phyloP scores from a whole-genome alignment of 2,329 filamentous ascomycete genomes.

The Fusarium temperatum region DNA sequence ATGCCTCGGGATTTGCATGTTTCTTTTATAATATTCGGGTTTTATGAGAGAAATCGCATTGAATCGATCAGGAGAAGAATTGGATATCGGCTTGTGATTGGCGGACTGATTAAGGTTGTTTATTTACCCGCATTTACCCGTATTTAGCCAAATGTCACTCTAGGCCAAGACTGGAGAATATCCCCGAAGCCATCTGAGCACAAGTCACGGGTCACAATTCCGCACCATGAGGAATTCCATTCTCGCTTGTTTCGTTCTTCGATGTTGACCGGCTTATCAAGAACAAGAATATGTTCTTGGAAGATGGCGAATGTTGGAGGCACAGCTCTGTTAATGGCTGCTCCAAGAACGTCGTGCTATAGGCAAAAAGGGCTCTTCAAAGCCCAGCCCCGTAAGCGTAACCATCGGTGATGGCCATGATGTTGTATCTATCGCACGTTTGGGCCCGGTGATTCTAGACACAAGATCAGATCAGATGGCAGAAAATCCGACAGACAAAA shows the following conservation, averaged over 20 bases:
- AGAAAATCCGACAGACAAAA: not conserved
- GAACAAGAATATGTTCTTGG: not conserved
- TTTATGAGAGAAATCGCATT: not conserved
- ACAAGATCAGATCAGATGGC: constrained; percentile 11
- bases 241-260: not conserved
- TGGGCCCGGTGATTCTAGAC: not conserved
- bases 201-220: not conserved
- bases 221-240: not conserved
- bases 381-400: not conserved
- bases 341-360: not conserved
- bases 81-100: not conserved
- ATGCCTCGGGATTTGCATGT: not conserved
- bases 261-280: accelerated
- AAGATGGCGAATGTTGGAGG: not conserved
- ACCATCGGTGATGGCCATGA: not conserved
- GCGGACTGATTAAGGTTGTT: constrained; percentile 10
- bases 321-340: not conserved
- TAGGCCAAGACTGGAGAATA: constrained; percentile 20
- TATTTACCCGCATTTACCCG: constrained; percentile 23
- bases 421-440: not conserved
- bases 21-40: not conserved
- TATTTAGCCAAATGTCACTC: constrained; percentile 15
- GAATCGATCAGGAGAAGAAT: not conserved
- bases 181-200: not conserved
- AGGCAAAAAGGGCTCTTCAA: not conserved